These are phyloP conservation scores for Hysterium pulicare DNA, from an alignment of 2,329 filamentous ascomycete genomes.

Conservation along the genomic window DNA sequence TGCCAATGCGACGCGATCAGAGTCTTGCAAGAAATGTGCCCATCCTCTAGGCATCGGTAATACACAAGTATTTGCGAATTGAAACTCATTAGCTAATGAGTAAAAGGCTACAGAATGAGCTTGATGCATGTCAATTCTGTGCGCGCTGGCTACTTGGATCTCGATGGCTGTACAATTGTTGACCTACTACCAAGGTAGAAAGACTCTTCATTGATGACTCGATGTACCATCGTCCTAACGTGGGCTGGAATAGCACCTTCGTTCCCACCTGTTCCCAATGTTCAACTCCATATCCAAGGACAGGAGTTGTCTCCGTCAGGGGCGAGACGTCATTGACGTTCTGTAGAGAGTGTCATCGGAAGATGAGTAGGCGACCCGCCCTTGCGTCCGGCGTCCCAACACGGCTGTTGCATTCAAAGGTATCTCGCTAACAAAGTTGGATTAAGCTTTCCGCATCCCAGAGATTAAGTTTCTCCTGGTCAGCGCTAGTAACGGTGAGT, in stretches of 20 bases:
- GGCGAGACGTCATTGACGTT: slow-evolving; percentile 71
- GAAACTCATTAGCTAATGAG: slow-evolving; percentile 2
- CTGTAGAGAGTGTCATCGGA: slow-evolving; percentile 74
- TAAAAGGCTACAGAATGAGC: slow-evolving; percentile 53
- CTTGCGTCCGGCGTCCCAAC: slow-evolving; percentile 1
- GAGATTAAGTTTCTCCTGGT: slow-evolving; percentile 75
- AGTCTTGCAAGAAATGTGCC: slow-evolving; percentile 56
- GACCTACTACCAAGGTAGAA: slow-evolving; percentile 72
- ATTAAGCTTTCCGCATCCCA: slow-evolving; percentile 65
- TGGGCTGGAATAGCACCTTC: slow-evolving; percentile 61
- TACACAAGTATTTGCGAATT: not conserved
- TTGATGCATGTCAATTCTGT: slow-evolving; percentile 69
- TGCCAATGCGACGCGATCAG: slow-evolving; percentile 40
- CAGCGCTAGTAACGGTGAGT: slow-evolving; percentile 45
- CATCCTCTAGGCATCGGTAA: slow-evolving; percentile 46
- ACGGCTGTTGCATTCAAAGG: slow-evolving; percentile 5
- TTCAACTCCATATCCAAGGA: slow-evolving; percentile 61
- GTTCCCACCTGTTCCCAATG: slow-evolving; percentile 74
- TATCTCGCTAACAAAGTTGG: not conserved
- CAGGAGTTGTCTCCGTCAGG: slow-evolving; percentile 67
- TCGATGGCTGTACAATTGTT: slow-evolving; percentile 68
- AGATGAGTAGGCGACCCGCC: slow-evolving; percentile 57
- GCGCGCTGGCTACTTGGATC: slow-evolving; percentile 75
- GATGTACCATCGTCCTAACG: too few species aligned
- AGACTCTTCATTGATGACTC: too few species aligned